Evolutionary conservation across 1,284 basidiomycete genomes (phyloP).

Genomic region (Tausonia pullulans): DNA sequence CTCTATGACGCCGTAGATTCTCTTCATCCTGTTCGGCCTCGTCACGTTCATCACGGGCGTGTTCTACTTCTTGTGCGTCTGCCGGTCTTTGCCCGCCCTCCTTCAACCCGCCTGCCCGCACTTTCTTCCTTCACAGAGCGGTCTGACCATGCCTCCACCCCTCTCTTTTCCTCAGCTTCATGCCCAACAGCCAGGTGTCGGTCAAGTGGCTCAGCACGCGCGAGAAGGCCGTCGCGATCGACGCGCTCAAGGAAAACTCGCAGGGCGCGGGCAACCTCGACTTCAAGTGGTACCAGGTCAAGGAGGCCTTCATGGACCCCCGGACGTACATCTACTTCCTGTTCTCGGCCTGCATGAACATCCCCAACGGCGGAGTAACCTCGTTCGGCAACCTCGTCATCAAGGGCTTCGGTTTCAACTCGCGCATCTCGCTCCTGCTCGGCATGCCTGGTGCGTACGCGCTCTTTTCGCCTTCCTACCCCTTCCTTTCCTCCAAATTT

Average conservation of each 20-base stretch:
- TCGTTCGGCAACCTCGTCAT: conserved; percentile 11
- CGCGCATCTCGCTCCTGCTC: conserved; percentile 18
- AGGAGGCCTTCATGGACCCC: conserved; percentile 21
- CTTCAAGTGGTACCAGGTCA: conserved; percentile 22
- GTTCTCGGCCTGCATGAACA: conserved; percentile 18
- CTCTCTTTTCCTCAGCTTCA: no score
- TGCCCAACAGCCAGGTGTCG: conserved; percentile 19
- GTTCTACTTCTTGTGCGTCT: conserved; percentile 17
- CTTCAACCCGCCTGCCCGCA: no score
- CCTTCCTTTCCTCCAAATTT: no score
- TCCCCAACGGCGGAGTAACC: conserved; percentile 20
- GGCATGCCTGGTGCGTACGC: conserved; percentile 24
- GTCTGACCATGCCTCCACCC: no score
- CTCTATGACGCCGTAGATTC: conserved; percentile 13
- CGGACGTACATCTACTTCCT: conserved; percentile 21
- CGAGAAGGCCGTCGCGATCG: conserved; percentile 22
- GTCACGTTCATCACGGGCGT: conserved; percentile 19
- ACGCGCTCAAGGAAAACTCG: conserved; percentile 19
- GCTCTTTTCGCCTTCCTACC: no score
- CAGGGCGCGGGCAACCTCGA: conserved; percentile 21
- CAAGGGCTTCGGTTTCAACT: conserved; percentile 14
- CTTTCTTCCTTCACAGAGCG: no score
- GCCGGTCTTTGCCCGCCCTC: no score
- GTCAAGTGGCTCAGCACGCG: conserved; percentile 19
- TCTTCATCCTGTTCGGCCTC: conserved; percentile 21